Evolutionary conservation across 371 early-diverging fungal species (phyloP).

Genomic region (Mortierella sp.): DNA sequence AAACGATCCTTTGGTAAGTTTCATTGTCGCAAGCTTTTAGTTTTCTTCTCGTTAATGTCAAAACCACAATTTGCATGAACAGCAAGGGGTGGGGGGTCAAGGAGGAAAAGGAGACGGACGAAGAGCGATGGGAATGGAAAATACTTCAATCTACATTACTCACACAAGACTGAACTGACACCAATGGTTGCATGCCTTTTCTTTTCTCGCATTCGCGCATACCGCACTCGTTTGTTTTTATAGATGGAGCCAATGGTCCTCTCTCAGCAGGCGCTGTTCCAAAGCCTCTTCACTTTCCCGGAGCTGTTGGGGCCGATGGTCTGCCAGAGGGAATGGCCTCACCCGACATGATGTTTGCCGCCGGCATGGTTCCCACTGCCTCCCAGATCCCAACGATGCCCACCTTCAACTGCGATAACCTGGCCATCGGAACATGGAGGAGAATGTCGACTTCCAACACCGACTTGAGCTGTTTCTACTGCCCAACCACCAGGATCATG

Average conservation of each 20-base stretch:
- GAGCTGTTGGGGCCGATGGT: slow-evolving; percentile 39
- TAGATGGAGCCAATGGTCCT: slow-evolving; percentile 52
- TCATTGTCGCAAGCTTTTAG: background rate
- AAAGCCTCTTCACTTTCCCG: slow-evolving; percentile 55
- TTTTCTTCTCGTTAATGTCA: background rate
- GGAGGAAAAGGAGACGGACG: background rate
- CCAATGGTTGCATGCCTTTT: background rate
- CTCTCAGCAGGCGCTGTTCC: slow-evolving; percentile 45
- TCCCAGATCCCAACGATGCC: slow-evolving; percentile 57
- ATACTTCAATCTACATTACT: background rate
- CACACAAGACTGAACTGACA: background rate
- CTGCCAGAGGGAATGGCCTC: slow-evolving; percentile 36
- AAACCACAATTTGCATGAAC: background rate
- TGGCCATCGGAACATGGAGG: slow-evolving; percentile 85
- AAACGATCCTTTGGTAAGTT: slow-evolving; percentile 54
- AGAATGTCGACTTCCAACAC: slow-evolving; percentile 73
- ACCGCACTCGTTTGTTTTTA: background rate
- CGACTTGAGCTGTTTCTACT: slow-evolving; percentile 75
- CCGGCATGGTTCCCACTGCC: slow-evolving; percentile 35
- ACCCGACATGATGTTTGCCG: slow-evolving; percentile 37
- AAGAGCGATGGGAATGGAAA: background rate
- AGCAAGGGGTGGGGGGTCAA: slow-evolving; percentile 1
- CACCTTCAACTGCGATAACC: slow-evolving; percentile 67
- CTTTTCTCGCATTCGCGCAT: background rate
- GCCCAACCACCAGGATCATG: slow-evolving; percentile 67